These are phyloP conservation scores for Chytriomyces sp. DNA, from an alignment of 192 early-diverging fungal species.

Conservation along the genomic window DNA sequence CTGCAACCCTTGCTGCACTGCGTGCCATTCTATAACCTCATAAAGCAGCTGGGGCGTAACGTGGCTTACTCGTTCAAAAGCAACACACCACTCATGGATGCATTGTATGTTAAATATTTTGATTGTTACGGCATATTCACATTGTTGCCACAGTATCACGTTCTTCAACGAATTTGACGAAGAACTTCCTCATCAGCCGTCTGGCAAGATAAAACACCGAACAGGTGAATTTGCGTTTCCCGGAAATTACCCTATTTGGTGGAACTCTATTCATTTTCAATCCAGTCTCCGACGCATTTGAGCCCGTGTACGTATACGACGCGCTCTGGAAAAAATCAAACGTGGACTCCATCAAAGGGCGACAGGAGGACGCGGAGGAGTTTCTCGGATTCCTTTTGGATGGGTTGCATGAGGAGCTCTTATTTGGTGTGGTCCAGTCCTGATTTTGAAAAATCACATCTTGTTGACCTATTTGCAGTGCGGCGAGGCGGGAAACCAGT, in stretches of 20 bases:
- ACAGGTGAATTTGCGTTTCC: background rate
- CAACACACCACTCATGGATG: conserved; percentile 79
- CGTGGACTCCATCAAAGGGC: conserved; percentile 82
- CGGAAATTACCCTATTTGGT: background rate
- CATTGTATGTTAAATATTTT: conserved; percentile 65
- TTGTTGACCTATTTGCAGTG: conserved; percentile 1
- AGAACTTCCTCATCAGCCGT: conserved; percentile 22
- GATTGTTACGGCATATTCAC: background rate
- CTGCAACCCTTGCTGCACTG: conserved; percentile 93
- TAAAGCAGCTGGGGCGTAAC: conserved; percentile 65
- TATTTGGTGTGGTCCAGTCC: conserved; percentile 11
- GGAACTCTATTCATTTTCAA: background rate
- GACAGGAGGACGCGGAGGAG: conserved; percentile 98
- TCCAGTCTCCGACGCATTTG: conserved; percentile 59
- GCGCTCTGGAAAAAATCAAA: conserved; percentile 67
- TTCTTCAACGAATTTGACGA: conserved; percentile 64
- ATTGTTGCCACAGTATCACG: conserved; percentile 45
- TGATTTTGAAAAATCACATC: background rate
- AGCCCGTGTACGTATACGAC: conserved; percentile 92
- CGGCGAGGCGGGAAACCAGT: conserved; percentile 11
- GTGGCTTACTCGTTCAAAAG: conserved; percentile 73
- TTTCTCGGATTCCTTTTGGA: conserved; percentile 92
- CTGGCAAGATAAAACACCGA: conserved; percentile 24
- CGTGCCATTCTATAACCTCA: conserved; percentile 87
- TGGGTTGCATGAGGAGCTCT: conserved; percentile 89